Percentiles rank a stretch among this genome's conserved stretches.
phyloP scores from a whole-genome alignment of 805 yeast genomes.

The Millerozyma miso region DNA sequence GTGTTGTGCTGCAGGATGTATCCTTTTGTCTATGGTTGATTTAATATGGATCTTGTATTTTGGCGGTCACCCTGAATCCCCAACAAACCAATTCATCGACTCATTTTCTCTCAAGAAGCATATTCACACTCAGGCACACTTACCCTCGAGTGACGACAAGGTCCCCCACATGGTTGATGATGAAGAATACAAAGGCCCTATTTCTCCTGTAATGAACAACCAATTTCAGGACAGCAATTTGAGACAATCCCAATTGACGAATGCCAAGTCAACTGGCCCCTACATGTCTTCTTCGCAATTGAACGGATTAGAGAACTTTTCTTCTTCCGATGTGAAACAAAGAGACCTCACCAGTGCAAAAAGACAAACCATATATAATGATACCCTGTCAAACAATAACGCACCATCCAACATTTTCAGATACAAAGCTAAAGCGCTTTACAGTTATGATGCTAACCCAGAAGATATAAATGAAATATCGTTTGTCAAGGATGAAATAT shows the following conservation, averaged over 20 bases:
- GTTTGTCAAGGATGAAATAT: conserved; percentile 84
- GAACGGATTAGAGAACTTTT: conserved; percentile 58
- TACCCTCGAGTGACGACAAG: conserved; percentile 18
- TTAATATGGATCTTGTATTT: conserved; percentile 82
- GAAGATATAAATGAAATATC: conserved; percentile 92
- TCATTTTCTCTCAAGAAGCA: conserved; percentile 62
- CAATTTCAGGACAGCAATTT: conserved; percentile 29
- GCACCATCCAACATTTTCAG: conserved; percentile 52
- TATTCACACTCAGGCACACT: conserved; percentile 32
- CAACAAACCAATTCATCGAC: conserved; percentile 79
- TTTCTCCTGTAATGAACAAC: conserved; percentile 12
- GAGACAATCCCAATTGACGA: conserved; percentile 32
- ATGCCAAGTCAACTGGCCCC: conserved; percentile 26
- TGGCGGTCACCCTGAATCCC: conserved; percentile 89
- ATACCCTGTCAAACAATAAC: conserved; percentile 16
- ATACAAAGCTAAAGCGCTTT: conserved; percentile 81
- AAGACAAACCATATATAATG: conserved; percentile 19
- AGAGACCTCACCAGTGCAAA: conserved; percentile 28
- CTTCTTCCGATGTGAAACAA: conserved; percentile 30
- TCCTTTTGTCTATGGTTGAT: conserved; percentile 76
- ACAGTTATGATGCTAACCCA: conserved; percentile 83
- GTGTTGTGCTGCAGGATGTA: conserved; percentile 92
- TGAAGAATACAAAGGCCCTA: conserved; percentile 22
- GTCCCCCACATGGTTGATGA: conserved; percentile 17
- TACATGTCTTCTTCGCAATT: conserved; percentile 53